Conservation (phyloP, 2,329 filamentous ascomycete genomes). For the Trichoderma lentiforme region DNA sequence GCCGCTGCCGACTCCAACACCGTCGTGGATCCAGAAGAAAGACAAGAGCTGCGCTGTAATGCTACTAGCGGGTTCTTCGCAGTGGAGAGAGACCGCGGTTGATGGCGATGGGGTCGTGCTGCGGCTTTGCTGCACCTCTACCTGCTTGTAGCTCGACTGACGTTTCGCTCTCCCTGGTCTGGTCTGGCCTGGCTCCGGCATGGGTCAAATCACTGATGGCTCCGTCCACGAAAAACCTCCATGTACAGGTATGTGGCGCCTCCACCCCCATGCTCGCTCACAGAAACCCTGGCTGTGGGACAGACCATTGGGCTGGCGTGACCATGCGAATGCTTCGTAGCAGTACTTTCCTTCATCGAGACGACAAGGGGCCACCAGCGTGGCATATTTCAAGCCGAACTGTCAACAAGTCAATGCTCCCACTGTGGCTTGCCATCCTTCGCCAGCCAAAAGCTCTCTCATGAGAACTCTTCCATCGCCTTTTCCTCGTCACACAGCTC, state of each 20-base stretch:
- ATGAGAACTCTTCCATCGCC: constrained; percentile 8
- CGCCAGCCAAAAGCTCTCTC: constrained; percentile 1
- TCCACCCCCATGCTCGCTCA: constrained; percentile 17
- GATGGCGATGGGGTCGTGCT: constrained; percentile 12
- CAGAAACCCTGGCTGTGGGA: constrained; percentile 13
- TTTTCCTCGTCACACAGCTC: constrained; percentile 4
- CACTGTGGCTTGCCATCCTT: constrained; percentile 17
- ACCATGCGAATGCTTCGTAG: constrained; percentile 15
- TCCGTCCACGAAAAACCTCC: constrained; percentile 14
- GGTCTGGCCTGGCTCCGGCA: not conserved
- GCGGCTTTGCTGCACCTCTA: constrained; percentile 10
- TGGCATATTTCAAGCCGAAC: constrained; percentile 17
- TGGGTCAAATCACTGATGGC: constrained; percentile 16
- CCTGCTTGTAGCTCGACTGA: constrained; percentile 14
- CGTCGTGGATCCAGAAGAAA: constrained; percentile 5
- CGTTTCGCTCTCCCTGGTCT: constrained; percentile 14
- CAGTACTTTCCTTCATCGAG: constrained; percentile 12
- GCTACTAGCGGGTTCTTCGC: constrained; percentile 9
- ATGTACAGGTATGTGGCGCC: constrained; percentile 8
- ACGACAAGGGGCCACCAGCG: constrained; percentile 7
- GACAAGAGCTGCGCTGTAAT: constrained; percentile 13
- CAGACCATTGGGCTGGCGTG: constrained; percentile 18
- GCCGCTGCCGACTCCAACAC: constrained; percentile 10
- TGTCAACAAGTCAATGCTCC: constrained; percentile 15
- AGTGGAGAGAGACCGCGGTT: constrained; percentile 14